Conservation (phyloP, 257 asterid genomes). For the Gentiana straminea region DNA sequence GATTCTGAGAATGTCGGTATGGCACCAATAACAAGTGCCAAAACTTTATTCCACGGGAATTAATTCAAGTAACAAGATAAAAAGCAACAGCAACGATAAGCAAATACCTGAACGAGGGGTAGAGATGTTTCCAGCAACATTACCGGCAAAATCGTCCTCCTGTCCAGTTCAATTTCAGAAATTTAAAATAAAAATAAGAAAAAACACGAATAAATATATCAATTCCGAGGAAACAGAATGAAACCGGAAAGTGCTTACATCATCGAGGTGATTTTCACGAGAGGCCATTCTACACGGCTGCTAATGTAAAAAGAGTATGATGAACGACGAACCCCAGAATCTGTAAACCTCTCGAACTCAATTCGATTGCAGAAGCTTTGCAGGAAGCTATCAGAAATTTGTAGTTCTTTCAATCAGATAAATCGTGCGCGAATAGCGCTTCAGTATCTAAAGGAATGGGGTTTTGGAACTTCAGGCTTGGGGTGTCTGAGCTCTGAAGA, state of each 20-base stretch:
- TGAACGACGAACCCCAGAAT: too few relatives aligned
- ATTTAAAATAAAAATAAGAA: background rate
- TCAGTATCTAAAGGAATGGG: too few relatives aligned
- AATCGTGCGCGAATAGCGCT: too few relatives aligned
- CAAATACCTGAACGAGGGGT: slow-evolving; percentile 48
- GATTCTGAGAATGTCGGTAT: too few relatives aligned
- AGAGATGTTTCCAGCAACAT: slow-evolving; percentile 34
- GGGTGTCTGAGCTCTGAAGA: too few relatives aligned
- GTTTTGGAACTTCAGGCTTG: too few relatives aligned
- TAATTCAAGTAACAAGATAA: background rate
- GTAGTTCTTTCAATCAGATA: too few relatives aligned
- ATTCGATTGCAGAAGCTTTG: too few relatives aligned
- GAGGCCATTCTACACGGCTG: slow-evolving; percentile 37
- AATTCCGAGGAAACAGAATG: background rate
- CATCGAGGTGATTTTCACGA: slow-evolving; percentile 39
- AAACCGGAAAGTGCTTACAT: slow-evolving; percentile 23
- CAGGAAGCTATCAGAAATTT: too few relatives aligned
- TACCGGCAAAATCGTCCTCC: slow-evolving; percentile 92
- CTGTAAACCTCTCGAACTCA: too few relatives aligned
- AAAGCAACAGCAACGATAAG: background rate
- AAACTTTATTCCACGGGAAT: background rate
- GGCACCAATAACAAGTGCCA: background rate
- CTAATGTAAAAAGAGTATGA: too few relatives aligned
- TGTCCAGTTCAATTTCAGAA: slow-evolving; percentile 10
- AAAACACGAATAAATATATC: background rate